Conservation (phyloP, 2,329 filamentous ascomycete genomes). For the Aureobasidium uvarum region DNA sequence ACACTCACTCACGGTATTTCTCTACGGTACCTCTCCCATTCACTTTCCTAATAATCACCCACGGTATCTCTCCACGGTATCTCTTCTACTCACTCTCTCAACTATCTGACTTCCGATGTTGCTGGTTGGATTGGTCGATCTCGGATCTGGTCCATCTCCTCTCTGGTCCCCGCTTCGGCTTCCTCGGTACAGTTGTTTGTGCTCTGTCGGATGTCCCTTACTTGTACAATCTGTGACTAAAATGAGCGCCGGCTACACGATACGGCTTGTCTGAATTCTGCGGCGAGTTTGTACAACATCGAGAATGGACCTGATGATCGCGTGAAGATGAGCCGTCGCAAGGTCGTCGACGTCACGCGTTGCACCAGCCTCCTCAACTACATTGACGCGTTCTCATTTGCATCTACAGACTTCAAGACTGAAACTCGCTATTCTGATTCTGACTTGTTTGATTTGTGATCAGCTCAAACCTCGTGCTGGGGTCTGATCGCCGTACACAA, state of each 20-base stretch:
- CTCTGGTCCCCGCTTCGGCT: slow-evolving; percentile 11
- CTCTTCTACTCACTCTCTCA: background rate
- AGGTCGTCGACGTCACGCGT: slow-evolving; percentile 1
- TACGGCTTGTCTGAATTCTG: background rate
- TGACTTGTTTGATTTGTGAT: no score
- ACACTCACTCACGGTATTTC: no score
- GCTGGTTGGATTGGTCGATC: background rate
- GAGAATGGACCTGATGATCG: background rate
- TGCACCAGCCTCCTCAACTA: background rate
- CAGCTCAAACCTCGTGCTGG: background rate
- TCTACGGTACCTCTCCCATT: no score
- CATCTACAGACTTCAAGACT: background rate
- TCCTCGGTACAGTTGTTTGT: background rate
- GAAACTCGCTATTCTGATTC: background rate
- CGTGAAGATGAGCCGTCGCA: background rate
- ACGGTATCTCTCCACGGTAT: no score
- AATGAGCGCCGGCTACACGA: background rate
- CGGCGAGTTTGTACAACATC: background rate
- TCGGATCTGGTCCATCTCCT: background rate
- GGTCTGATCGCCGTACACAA: background rate
- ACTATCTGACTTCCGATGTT: background rate
- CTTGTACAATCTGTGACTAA: background rate
- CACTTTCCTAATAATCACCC: no score
- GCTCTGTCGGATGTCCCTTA: background rate
- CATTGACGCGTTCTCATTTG: background rate